Percentiles rank a stretch among this genome's conserved stretches.
Conservation (phyloP, 2,329 filamentous ascomycete genomes). For the Myriosclerotinia curreyana region DNA sequence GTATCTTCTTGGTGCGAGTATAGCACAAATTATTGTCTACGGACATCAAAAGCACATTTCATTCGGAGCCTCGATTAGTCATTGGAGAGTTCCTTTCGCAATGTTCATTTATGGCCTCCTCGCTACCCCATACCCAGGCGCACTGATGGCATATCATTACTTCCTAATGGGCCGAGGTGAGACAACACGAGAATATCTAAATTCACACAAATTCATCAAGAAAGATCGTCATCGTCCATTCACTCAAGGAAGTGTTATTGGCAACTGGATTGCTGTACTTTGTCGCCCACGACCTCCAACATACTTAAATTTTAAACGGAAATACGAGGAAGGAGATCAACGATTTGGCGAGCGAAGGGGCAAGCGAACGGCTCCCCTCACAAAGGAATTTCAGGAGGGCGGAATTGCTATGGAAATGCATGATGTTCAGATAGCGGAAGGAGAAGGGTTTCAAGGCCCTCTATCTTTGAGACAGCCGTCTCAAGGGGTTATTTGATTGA, state of each 20-base stretch:
- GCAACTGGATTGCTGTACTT: conserved; percentile 79
- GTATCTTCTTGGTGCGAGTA: conserved; percentile 71
- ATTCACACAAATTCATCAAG: conserved; percentile 91
- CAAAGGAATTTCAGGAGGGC: conserved; percentile 51
- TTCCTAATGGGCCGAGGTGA: conserved; percentile 89
- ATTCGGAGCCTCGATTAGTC: conserved; percentile 65
- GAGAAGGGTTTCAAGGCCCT: conserved; percentile 53
- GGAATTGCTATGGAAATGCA: conserved; percentile 69
- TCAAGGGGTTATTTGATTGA: neutral
- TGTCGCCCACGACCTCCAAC: conserved; percentile 81
- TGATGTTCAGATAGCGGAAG: conserved; percentile 45
- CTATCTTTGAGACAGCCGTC: conserved; percentile 29
- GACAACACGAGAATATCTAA: conserved; percentile 93
- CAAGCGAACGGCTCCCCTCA: conserved; percentile 48
- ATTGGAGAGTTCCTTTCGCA: conserved; percentile 78
- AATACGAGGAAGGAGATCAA: conserved; percentile 78
- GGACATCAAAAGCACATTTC: conserved; percentile 58
- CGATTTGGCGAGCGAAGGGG: conserved; percentile 63
- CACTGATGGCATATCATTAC: conserved; percentile 82
- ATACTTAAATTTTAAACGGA: conserved; percentile 81
- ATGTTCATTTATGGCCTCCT: conserved; percentile 82
- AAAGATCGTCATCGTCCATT: conserved; percentile 90
- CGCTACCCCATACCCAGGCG: conserved; percentile 73
- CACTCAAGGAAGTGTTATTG: conserved; percentile 69
- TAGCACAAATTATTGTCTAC: conserved; percentile 80